Conservation (phyloP, 441 rosid genomes). For the Gossypium lobatum region DNA sequence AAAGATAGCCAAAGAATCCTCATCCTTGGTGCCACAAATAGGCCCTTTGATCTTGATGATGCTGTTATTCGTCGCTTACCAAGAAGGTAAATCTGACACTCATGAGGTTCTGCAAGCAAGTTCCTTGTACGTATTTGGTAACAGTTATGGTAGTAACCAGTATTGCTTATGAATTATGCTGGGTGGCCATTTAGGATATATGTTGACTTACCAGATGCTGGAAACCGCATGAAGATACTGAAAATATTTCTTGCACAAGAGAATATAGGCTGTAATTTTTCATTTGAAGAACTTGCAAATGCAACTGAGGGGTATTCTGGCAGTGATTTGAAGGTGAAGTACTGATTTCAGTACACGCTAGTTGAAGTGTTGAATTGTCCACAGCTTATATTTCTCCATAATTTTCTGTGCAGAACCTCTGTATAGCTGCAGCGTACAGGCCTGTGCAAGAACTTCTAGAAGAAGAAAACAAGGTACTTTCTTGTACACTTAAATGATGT, state of each 20-base stretch:
- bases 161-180: slow-evolving; percentile 19
- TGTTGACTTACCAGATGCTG: slow-evolving; percentile 88
- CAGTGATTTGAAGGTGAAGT: slow-evolving; percentile 88
- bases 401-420: slow-evolving; percentile 64
- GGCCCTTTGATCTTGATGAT: slow-evolving; percentile 98
- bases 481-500: slow-evolving; percentile 8
- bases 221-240: slow-evolving; percentile 78
- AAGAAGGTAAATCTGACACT: slow-evolving; percentile 56
- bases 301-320: slow-evolving; percentile 93
- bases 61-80: slow-evolving; percentile 95
- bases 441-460: slow-evolving; percentile 88
- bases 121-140: neutral
- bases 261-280: slow-evolving; percentile 52
- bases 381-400: slow-evolving; percentile 5
- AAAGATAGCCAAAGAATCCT: slow-evolving; percentile 92
- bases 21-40: slow-evolving; percentile 91
- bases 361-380: neutral
- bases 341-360: neutral
- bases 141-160: neutral
- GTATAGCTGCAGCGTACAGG: slow-evolving; percentile 89
- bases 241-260: slow-evolving; percentile 65
- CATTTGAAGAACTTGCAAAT: slow-evolving; percentile 60
- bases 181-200: slow-evolving; percentile 52
- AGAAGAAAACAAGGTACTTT: slow-evolving; percentile 58
- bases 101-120: neutral